Base-by-base conservation (phyloP, 495 filamentous ascomycete species). In the Peziza echinospora region DNA sequence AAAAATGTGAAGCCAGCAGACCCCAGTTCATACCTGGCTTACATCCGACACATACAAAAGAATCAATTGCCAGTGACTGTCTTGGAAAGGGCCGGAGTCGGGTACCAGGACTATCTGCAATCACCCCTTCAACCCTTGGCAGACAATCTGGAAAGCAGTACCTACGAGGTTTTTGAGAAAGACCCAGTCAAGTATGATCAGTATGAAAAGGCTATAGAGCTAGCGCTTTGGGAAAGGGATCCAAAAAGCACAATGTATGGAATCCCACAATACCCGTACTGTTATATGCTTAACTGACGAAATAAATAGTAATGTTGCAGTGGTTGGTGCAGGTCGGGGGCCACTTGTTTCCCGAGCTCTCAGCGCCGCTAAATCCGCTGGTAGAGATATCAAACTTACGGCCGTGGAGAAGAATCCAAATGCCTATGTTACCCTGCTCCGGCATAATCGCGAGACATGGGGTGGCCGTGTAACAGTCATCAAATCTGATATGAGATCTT, bases 391-490 rank as follows among this genome's bases (percentile, higher is more conserved):
- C 46, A 77, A 82, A 40, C 65, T 92, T 17, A 93, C 83, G 77
- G 91, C 82, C 0, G 71, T 99, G 3, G 89, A 99, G 64, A 99
- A 99, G 71, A 99, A 99, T 55, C 87, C 83, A 1, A 94, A 96
- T 62, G 89, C 89, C 3, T 93, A 83, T 56, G 84, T 99, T 39
- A 73, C 93, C 46, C 71, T 99, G 13, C 76, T 92, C 43, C 69
- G 78, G 16, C 81, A 89, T 50, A 99, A 99, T 56, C 70, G 77
- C 53, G 65, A 64, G 1, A 69, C 71, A 34, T 99, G 89, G 89
- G 65, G 62, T 44, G 71, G 73, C 19, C 68, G 70, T 22, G 89
- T 91, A 3, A 82, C 71, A 0, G 71, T 99, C 6, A 80, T 94
- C 30, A 87, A 92, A 59, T 92, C 85, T 2, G 89, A 99, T 61